Conservation (phyloP, 345 rosid species). For the Eutrema heterophyllum region DNA sequence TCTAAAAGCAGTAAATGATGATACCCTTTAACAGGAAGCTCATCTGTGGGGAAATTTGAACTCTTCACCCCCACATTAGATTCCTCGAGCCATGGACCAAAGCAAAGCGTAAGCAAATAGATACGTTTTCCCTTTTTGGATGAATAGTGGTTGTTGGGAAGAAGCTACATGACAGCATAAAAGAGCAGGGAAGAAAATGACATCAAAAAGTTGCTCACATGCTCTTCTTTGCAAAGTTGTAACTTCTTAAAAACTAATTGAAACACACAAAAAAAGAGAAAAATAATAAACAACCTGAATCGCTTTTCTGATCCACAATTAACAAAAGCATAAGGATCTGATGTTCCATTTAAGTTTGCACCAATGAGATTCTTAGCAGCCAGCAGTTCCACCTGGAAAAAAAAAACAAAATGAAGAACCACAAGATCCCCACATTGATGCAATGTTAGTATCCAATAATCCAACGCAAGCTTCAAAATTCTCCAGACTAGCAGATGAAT, state of each 20-base stretch:
- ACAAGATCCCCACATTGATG: neutral
- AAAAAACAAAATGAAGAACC: neutral
- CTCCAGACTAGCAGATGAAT: neutral
- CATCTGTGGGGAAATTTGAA: constrained; percentile 81
- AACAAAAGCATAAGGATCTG: constrained; percentile 97
- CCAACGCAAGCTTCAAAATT: neutral
- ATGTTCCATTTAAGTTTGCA: constrained; percentile 96
- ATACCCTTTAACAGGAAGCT: constrained; percentile 88
- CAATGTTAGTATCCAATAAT: neutral
- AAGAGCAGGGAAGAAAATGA: constrained; percentile 1
- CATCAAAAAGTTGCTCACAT: constrained; percentile 16
- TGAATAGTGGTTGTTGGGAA: constrained; percentile 10
- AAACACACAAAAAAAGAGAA: neutral
- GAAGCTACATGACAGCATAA: constrained; percentile 1
- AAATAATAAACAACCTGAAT: constrained; percentile 52
- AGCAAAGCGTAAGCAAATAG: constrained; percentile 44
- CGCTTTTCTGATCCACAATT: constrained; percentile 93
- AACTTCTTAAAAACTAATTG: neutral
- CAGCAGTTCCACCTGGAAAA: constrained; percentile 72
- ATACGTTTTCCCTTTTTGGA: neutral
- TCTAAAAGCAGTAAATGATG: neutral
- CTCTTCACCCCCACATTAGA: constrained; percentile 99
- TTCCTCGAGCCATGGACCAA: constrained; percentile 98
- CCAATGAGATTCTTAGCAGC: constrained; percentile 98
- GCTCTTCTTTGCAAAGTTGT: neutral